phyloP scores from a whole-genome alignment of 2,329 filamentous ascomycete genomes.

The Claviceps sorghi region DNA sequence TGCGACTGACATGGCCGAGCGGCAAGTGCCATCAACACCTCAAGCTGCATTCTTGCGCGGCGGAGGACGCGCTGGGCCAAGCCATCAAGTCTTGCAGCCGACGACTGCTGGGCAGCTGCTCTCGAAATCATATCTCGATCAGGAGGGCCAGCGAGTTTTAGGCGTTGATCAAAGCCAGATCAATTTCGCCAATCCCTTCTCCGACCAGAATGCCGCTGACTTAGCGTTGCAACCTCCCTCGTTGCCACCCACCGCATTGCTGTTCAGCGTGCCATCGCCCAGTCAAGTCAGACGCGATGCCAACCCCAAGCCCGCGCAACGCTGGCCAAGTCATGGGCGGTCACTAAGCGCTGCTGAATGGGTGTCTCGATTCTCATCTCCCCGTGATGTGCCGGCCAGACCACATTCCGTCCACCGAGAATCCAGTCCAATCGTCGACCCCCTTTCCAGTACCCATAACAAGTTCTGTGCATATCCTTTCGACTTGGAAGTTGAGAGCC shows the following conservation, averaged over 20 bases:
- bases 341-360: constrained; percentile 20
- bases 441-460: constrained; percentile 32
- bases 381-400: constrained; percentile 19
- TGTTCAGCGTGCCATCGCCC: neutral
- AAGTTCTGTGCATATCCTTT: constrained; percentile 51
- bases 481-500: constrained; percentile 37
- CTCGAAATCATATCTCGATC: neutral
- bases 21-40: neutral
- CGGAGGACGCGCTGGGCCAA: neutral
- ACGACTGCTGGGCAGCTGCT: neutral
- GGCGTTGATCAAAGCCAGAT: neutral
- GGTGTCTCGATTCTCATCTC: constrained; percentile 14
- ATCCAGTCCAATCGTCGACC: constrained; percentile 23
- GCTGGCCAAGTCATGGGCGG: constrained; percentile 34
- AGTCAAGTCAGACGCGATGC: constrained; percentile 1
- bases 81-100: neutral
- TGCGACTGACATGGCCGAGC: neutral
- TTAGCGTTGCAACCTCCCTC: constrained; percentile 6
- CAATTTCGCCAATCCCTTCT: constrained; percentile 27
- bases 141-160: neutral
- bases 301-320: constrained; percentile 19
- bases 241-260: constrained; percentile 1
- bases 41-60: neutral
- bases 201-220: constrained; percentile 31
- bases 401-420: constrained; percentile 23